These are phyloP conservation scores for Calonectria multiphialidica DNA, from an alignment of 2,329 filamentous ascomycete genomes.

Conservation along the genomic window DNA sequence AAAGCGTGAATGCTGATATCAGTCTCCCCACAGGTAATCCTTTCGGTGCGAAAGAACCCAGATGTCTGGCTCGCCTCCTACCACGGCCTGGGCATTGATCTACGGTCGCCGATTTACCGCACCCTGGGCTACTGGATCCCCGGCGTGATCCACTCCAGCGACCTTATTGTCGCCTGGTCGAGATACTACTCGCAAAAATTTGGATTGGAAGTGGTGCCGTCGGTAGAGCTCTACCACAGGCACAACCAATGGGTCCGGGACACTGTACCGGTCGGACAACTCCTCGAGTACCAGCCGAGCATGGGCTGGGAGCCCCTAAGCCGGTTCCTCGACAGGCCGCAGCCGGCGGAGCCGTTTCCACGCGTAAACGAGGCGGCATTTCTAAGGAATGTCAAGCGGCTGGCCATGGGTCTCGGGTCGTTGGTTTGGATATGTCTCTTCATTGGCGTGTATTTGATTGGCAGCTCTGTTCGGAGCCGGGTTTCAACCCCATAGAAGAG, in stretches of 20 bases:
- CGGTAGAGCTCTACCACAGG: constrained; percentile 27
- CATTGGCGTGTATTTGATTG: constrained; percentile 15
- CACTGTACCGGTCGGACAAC: constrained; percentile 22
- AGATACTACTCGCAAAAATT: constrained; percentile 32
- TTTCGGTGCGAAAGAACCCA: constrained; percentile 33
- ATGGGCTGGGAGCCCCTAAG: constrained; percentile 35
- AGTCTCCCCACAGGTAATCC: constrained; percentile 18
- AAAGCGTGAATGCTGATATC: neutral
- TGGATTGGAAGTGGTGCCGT: constrained; percentile 19
- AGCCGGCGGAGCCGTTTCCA: constrained; percentile 26
- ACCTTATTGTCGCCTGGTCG: constrained; percentile 33
- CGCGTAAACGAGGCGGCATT: constrained; percentile 37
- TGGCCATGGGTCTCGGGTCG: constrained; percentile 33
- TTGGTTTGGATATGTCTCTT: constrained; percentile 31
- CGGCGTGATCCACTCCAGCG: constrained; percentile 33
- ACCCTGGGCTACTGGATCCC: constrained; percentile 33
- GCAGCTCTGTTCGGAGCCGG: neutral
- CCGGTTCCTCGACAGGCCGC: constrained; percentile 18
- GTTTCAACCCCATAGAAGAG: neutral
- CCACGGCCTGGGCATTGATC: constrained; percentile 33
- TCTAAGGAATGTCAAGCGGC: constrained; percentile 32
- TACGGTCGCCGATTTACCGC: constrained; percentile 31
- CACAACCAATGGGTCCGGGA: constrained; percentile 34
- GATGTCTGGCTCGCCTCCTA: constrained; percentile 36
- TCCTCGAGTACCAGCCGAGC: constrained; percentile 33